Percentiles rank a stretch among this genome's conserved stretches.
These are phyloP conservation scores for Allantophomopsis cytisporea DNA, from an alignment of 2,329 filamentous ascomycete species.

Conservation along the genomic window DNA sequence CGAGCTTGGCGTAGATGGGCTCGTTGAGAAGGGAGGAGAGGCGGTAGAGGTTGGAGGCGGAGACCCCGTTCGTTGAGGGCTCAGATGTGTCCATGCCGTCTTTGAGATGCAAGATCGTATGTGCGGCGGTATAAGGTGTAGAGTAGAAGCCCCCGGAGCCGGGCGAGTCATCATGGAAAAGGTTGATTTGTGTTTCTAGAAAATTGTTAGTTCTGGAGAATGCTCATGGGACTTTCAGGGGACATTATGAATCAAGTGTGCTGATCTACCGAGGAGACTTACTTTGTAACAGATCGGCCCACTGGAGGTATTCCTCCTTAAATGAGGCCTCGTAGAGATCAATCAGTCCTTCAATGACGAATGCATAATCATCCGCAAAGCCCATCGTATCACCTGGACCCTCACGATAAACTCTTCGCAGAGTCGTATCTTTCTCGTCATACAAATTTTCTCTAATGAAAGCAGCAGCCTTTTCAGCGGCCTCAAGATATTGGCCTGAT, in stretches of 20 bases:
- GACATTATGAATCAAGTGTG: neutral
- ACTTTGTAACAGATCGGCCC: conserved; percentile 73
- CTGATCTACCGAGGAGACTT: conserved; percentile 13
- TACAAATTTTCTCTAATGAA: conserved; percentile 69
- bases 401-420: conserved; percentile 65
- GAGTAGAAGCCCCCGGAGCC: conserved; percentile 54
- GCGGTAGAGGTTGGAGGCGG: conserved; percentile 77
- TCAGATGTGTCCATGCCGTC: conserved; percentile 90
- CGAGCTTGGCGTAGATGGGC: conserved; percentile 46
- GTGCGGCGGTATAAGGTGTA: conserved; percentile 45
- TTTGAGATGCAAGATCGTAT: conserved; percentile 77
- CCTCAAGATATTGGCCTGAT: conserved; percentile 45
- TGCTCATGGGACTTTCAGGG: neutral
- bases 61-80: conserved; percentile 79
- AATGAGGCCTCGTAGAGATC: conserved; percentile 76
- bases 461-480: conserved; percentile 52
- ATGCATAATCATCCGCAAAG: conserved; percentile 93
- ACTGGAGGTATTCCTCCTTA: conserved; percentile 61
- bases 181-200: conserved; percentile 55
- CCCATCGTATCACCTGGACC: conserved; percentile 50
- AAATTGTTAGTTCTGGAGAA: conserved; percentile 5
- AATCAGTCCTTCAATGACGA: conserved; percentile 68
- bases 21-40: conserved; percentile 59
- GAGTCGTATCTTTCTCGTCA: conserved; percentile 41
- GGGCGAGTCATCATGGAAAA: conserved; percentile 57